Percentiles rank a stretch among this genome's conserved stretches.
These are phyloP conservation scores for Apiotrichum porosum DNA, from an alignment of 1,284 basidiomycete species.

Conservation along the genomic window DNA sequence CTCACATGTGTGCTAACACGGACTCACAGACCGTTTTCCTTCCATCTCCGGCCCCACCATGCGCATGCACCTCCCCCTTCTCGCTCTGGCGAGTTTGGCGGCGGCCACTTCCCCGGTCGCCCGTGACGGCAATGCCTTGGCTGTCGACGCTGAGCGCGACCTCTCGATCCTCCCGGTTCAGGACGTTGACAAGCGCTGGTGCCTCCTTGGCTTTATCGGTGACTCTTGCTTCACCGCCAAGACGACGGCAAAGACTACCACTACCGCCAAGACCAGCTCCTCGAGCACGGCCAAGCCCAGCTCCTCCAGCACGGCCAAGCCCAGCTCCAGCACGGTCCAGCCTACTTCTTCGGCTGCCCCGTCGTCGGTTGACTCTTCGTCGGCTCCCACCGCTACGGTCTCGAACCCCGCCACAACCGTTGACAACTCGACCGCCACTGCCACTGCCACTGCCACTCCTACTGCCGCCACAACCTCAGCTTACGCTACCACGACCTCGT, in stretches of 20 bases:
- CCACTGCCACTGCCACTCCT: background rate
- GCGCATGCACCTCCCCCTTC: background rate
- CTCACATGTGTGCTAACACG: too few species aligned
- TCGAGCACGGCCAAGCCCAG: too few species aligned
- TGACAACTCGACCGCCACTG: background rate
- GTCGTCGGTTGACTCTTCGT: too few species aligned
- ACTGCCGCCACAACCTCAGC: background rate
- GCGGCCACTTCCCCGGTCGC: background rate
- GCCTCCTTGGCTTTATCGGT: background rate
- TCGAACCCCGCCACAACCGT: background rate
- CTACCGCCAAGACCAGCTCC: too few species aligned
- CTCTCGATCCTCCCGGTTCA: too few species aligned
- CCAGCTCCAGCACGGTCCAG: too few species aligned
- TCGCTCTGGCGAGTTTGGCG: background rate
- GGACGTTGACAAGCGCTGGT: background rate
- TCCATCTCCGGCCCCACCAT: too few species aligned
- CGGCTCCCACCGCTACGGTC: too few species aligned
- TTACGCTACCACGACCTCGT: background rate
- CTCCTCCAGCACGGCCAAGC: too few species aligned
- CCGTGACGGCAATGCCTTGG: background rate
- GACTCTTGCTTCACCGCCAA: background rate
- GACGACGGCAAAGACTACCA: background rate
- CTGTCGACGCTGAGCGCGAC: background rate
- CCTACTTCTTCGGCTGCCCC: too few species aligned
- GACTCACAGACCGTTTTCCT: too few species aligned